Evolutionary conservation across 768 basidiomycete species (phyloP), one percentile per base, ranked within the genome.

Genomic region (Kwoniella bestiolae): DNA sequence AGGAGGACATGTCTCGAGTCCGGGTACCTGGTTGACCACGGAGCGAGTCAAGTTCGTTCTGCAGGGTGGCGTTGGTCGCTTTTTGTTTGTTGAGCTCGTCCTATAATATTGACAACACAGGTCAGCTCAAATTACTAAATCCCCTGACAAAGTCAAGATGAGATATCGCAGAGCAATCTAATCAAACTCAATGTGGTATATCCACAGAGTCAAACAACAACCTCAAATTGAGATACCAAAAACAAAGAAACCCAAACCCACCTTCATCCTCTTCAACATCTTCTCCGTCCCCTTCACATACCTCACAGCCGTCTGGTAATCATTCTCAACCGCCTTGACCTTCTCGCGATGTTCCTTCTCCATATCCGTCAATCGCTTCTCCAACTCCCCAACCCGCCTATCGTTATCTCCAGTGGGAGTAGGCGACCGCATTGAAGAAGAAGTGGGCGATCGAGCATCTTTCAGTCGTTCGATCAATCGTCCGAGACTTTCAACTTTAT

Each of bases 201-300:
- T n/a, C n/a, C n/a, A n/a, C n/a, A n/a, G n/a, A n/a, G n/a, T n/a
- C n/a, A n/a, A n/a, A n/a, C n/a, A n/a, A n/a, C n/a, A n/a, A n/a
- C n/a, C n/a, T n/a, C n/a, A n/a, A n/a, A n/a, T n/a, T n/a, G n/a
- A n/a, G n/a, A n/a, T n/a, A n/a, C n/a, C n/a, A n/a, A n/a, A n/a
- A n/a, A n/a, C n/a, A n/a, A n/a, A n/a, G n/a, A n/a, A n/a, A n/a
- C n/a, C n/a, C 23, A n/a, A 26, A 65, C 70, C 56, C 52, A 75
- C 95, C 81, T 93, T 91, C 89, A 97, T 92, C 72, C 90, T 88
- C 71, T 93, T 88, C 85, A 97, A 90, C 88, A 98, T 93, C 83
- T 94, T 96, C 82, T 98, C 96, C 1, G 94, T 97, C 49, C 92
- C 92, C 86, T 97, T 98, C 73, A 97, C 94, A 82, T 96, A 97